These are phyloP conservation scores for Cyclospora cayetanensis DNA, from an alignment of 169 alveolate species.

Conservation along the genomic window DNA sequence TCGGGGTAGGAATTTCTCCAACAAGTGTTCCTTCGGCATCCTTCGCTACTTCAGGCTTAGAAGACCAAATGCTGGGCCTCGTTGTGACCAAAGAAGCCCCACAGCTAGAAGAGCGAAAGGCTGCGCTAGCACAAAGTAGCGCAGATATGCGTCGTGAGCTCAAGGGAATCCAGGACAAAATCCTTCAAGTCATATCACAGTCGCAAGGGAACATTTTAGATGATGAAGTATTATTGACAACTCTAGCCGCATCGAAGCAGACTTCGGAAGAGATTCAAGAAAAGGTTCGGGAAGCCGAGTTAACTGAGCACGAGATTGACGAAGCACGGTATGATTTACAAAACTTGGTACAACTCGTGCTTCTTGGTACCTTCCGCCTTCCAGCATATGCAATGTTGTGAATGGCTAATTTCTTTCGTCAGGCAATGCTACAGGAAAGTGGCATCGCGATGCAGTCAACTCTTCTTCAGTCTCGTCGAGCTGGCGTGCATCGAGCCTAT, in stretches of 20 bases:
- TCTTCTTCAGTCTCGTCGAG: slow-evolving; percentile 94
- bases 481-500: slow-evolving; percentile 94
- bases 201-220: slow-evolving; percentile 90
- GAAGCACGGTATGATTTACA: slow-evolving; percentile 74
- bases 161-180: slow-evolving; percentile 91
- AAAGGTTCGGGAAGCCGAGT: slow-evolving; percentile 87
- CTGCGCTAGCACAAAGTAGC: slow-evolving; percentile 86
- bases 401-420: neutral
- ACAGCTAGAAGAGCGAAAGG: slow-evolving; percentile 90
- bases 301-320: slow-evolving; percentile 93
- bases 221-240: slow-evolving; percentile 94
- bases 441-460: slow-evolving; percentile 94
- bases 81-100: slow-evolving; percentile 93
- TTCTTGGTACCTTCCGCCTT: neutral
- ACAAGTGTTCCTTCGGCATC: neutral
- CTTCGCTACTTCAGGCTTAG: slow-evolving; percentile 80
- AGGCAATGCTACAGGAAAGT: slow-evolving; percentile 93
- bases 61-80: slow-evolving; percentile 93
- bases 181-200: slow-evolving; percentile 84
- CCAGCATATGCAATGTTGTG: neutral
- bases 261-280: slow-evolving; percentile 93
- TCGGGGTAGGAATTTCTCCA: neutral
- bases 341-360: neutral
- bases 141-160: slow-evolving; percentile 89
- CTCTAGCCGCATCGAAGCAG: slow-evolving; percentile 92